phyloP scores from a whole-genome alignment of 805 yeast species.

The Schwanniomyces vanrijiae region DNA sequence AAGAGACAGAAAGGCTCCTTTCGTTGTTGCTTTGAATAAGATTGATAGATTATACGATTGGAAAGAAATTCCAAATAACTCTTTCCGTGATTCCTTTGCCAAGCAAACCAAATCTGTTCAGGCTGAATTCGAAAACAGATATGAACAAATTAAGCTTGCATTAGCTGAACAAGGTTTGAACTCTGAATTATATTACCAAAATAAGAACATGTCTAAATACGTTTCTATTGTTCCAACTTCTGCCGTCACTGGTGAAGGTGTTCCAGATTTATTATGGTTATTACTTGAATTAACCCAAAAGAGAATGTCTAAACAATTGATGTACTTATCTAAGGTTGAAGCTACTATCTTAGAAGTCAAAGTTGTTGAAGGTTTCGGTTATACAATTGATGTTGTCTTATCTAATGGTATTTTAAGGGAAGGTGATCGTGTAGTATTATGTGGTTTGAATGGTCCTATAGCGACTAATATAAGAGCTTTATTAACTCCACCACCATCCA shows the following conservation, averaged over 20 bases:
- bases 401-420: slow-evolving; percentile 95
- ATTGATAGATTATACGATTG: slow-evolving; percentile 97
- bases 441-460: slow-evolving; percentile 98
- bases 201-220: slow-evolving; percentile 87
- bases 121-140: slow-evolving; percentile 88
- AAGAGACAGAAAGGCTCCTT: slow-evolving; percentile 97
- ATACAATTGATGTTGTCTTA: slow-evolving; percentile 95
- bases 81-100: slow-evolving; percentile 91
- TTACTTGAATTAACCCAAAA: slow-evolving; percentile 93
- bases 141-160: slow-evolving; percentile 80
- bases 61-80: slow-evolving; percentile 86
- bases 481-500: slow-evolving; percentile 94
- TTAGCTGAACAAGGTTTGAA: slow-evolving; percentile 98
- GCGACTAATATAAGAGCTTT: slow-evolving; percentile 95
- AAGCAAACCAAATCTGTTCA: slow-evolving; percentile 83
- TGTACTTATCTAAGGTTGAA: slow-evolving; percentile 90
- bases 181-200: slow-evolving; percentile 94
- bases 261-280: slow-evolving; percentile 96
- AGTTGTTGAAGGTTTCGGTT: slow-evolving; percentile 97
- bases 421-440: slow-evolving; percentile 92
- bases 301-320: slow-evolving; percentile 98
- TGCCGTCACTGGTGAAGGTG: slow-evolving; percentile 99
- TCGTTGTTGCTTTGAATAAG: slow-evolving; percentile 94
- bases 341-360: slow-evolving; percentile 97
- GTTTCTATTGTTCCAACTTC: slow-evolving; percentile 98